Conservation (phyloP, 495 filamentous ascomycete genomes). For the Neurospora terricola region DNA sequence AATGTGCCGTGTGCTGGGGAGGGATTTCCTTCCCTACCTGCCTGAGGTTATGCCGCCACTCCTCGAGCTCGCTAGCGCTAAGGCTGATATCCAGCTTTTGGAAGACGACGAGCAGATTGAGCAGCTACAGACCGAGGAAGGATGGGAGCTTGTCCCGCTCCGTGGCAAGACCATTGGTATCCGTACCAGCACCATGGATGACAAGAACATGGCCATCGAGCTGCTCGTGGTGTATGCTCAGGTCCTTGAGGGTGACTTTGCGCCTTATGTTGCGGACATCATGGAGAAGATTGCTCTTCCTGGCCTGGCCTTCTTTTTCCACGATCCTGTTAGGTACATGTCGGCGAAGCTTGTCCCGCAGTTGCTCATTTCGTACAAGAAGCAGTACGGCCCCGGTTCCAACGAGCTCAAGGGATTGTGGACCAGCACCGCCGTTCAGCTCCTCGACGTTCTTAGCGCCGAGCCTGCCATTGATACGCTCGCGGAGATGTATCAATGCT, state of each 20-base stretch:
- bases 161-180: conserved; percentile 98
- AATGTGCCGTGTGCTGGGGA: conserved; percentile 90
- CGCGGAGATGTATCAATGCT: conserved; percentile 99
- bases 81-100: conserved; percentile 93
- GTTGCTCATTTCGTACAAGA: conserved; percentile 88
- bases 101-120: conserved; percentile 94
- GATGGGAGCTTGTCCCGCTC: conserved; percentile 94
- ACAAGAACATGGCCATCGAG: conserved; percentile 98
- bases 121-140: conserved; percentile 87
- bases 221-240: conserved; percentile 95
- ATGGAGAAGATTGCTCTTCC: conserved; percentile 96
- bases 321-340: conserved; percentile 91
- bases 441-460: conserved; percentile 87
- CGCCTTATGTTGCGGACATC: conserved; percentile 81
- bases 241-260: conserved; percentile 82
- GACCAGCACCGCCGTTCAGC: conserved; percentile 75
- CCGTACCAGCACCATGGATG: conserved; percentile 90
- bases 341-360: conserved; percentile 93
- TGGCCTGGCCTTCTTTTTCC: conserved; percentile 96
- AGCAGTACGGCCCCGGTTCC: conserved; percentile 68
- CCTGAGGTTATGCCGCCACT: conserved; percentile 91
- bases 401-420: conserved; percentile 69
- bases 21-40: conserved; percentile 86
- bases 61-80: conserved; percentile 81
- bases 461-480: conserved; percentile 95